Evolutionary conservation across 495 filamentous ascomycete genomes (phyloP).

Genomic region (Aspergillus hancockii): DNA sequence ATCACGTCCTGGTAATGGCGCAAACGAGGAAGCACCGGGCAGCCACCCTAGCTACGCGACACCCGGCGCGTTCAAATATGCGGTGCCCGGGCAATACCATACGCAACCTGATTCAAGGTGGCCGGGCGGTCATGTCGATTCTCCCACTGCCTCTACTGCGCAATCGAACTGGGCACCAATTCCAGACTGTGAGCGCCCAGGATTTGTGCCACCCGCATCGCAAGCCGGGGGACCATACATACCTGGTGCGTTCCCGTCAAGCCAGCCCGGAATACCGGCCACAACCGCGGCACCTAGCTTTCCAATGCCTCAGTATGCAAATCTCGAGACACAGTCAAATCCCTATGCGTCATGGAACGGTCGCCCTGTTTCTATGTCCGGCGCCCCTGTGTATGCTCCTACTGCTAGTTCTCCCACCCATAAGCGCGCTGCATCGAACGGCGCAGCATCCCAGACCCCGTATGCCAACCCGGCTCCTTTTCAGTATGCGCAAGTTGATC

Average conservation of each 20-base stretch:
- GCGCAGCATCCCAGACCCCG: conserved; percentile 22
- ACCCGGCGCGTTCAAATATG: conserved; percentile 52
- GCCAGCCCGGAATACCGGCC: conserved; percentile 23
- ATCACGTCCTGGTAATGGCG: conserved; percentile 6
- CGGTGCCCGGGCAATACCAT: conserved; percentile 37
- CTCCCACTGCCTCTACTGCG: conserved; percentile 19
- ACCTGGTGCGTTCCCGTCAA: conserved; percentile 44
- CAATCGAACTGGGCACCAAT: conserved; percentile 39
- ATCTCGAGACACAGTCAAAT: conserved; percentile 15
- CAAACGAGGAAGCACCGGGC: conserved; percentile 21
- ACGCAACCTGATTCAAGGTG: conserved; percentile 16
- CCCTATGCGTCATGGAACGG: conserved; percentile 29
- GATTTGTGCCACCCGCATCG: conserved; percentile 42
- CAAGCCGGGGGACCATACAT: conserved; percentile 31
- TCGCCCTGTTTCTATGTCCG: conserved; percentile 12
- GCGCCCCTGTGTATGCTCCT: conserved; percentile 15
- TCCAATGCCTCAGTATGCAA: conserved; percentile 31
- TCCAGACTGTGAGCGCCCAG: conserved; percentile 43
- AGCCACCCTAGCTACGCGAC: conserved; percentile 50
- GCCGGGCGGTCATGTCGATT: conserved; percentile 11
- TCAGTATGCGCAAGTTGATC: conserved; percentile 48
- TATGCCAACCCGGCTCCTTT: conserved; percentile 39
- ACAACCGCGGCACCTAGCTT: conserved; percentile 23
- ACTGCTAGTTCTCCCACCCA: conserved; percentile 15
- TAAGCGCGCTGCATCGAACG: conserved; percentile 31